Evolutionary conservation across 2,329 filamentous ascomycete species (phyloP), one percentile per base, ranked within the genome.

Genomic region (Balansia obtecta): DNA sequence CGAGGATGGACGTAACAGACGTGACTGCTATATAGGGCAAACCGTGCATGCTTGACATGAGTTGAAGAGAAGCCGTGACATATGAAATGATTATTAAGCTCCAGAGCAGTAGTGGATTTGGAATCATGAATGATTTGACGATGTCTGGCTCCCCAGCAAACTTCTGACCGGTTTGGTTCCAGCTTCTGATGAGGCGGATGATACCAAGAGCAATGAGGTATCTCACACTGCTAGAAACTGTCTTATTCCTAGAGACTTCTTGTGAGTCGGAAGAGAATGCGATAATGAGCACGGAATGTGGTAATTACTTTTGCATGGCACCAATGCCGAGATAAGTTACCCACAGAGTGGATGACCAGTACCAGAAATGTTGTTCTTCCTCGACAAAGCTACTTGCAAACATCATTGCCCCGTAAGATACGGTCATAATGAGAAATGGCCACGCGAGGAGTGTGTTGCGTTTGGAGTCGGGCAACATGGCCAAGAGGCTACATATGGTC

Each of bases 351-450:
- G 84, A 78, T 1, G 80, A 69, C 89, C 91, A 97, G 68, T 98
- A 97, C 93, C 93, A 98, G 64, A 95, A 96, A 57, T 97, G 88
- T 46, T 98, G 93, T 65, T 98, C 93, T 68, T 98, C 93, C 66
- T 98, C 93, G 2, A 98, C 88, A 64, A 93, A 98, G 61, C 90
- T 97, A 63, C 88, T 95, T 10, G 90, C 91, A 68, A 97, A 97
- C 90, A 97, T 97, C 81, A 96, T 94, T 38, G 80, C 65, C 1
- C 83, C 82, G 61, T 97, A 95, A 0, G 77, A 65, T 27, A 27
- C 40, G 34, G 47, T 30, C 6, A 49, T 38, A 0, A 82, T 45
- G 0, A 77, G 77, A 32, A 82, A 70, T 2, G 75, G 54, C 3
- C 70, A 56, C 47, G 86, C 70, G 3, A 74, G 72, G 9, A 63